Base-by-base conservation (phyloP, 305 asterid genomes). In the Solanum chacoense region DNA sequence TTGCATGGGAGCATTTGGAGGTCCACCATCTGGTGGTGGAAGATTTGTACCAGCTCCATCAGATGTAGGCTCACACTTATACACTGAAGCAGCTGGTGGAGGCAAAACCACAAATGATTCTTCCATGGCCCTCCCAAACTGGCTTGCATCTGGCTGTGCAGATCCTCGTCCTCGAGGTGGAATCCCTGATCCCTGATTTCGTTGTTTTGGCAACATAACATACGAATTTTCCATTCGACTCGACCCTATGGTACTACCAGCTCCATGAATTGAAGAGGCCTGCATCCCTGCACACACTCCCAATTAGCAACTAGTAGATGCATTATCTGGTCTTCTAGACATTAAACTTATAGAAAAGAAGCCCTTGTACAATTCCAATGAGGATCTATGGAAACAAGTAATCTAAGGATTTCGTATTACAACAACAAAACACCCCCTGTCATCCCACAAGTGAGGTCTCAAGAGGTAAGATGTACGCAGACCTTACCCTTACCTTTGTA, bases 71-170 rank as follows among this genome's bases (percentile, higher is more conserved):
- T 96, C 99, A 80, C 92, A 92, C 45, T 95, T 94, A 89, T 98
- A 98, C 79, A 98, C 99, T 3, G 99, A 98, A 90, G 99, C 99
- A 40, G 98, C 99, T 34, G 99, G 99, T 45, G 98, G 99, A 90
- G 99, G 99, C 91, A 98, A 91, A 36, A 98, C 99, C 88, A 98
- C 98, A 84, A 98, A 98, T 13, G 99, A 98, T 89, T 96, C 99
- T 81, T 98, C 99, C 92, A 98, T 94, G 75, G 97, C 94, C 94
- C 93, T 98, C 73, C 98, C 98, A 67, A 98, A 93, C 83, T 93
- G 96, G 91, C 92, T 88, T 73, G 92, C 88, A 90, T 94, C 98
- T 65, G 96, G 93, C 40, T 92, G 94, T 90, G 86, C 22, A 8
- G 92, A 90, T 85, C 93, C 93, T 88, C 96, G 94, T 45, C 95